Percentiles rank a stretch among this genome's conserved stretches.
Conservation (phyloP, 805 yeast genomes). For the Saturnispora quitensis region DNA sequence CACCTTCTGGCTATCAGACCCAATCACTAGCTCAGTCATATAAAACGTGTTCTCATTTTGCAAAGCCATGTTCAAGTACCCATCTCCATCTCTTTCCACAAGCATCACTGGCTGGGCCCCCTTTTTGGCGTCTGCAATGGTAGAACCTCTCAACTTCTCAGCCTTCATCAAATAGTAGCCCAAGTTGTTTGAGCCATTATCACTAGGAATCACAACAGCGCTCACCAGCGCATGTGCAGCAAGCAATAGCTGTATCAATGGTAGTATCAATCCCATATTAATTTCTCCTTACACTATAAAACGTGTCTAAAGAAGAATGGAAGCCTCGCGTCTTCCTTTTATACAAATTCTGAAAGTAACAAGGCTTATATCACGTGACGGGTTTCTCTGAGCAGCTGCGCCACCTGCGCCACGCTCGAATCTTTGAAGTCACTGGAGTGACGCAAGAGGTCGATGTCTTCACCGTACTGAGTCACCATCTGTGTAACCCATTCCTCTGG, state of each 20-base stretch:
- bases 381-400: constrained; percentile 8
- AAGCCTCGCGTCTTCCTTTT: neutral
- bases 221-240: neutral
- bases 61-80: constrained; percentile 26
- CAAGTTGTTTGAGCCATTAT: neutral
- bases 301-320: neutral
- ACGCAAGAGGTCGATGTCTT: constrained; percentile 52
- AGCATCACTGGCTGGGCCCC: constrained; percentile 15
- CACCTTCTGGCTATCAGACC: constrained; percentile 48
- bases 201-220: neutral
- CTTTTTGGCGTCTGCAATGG: constrained; percentile 2
- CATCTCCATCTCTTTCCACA: constrained; percentile 20
- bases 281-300: neutral
- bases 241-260: neutral
- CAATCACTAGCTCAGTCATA: constrained; percentile 38
- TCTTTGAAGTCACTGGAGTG: constrained; percentile 50
- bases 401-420: constrained; percentile 20
- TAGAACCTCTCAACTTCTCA: constrained; percentile 11
- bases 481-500: constrained; percentile 8
- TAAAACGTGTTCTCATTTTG: constrained; percentile 36
- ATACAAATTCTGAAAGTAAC: neutral
- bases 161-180: constrained; percentile 18
- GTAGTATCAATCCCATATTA: neutral
- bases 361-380: constrained; percentile 2
- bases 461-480: constrained; percentile 51